phyloP scores from a whole-genome alignment of 495 filamentous ascomycete species.

The Mytilinidion resinicola region DNA sequence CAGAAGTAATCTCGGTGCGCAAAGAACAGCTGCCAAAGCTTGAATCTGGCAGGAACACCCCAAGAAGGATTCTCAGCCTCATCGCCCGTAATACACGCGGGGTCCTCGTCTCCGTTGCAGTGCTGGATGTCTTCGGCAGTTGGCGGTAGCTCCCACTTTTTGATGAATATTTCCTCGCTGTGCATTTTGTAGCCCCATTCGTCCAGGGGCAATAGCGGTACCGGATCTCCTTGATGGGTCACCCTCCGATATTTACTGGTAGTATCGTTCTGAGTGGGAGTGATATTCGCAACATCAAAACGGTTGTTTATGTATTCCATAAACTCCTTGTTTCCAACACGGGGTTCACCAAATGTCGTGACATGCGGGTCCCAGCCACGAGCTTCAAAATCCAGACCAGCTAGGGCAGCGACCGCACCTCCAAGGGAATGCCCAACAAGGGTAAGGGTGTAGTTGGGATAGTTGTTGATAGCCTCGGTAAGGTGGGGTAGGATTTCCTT shows the following conservation, averaged over 20 bases:
- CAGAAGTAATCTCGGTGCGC: constrained; percentile 97
- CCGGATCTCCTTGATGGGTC: constrained; percentile 80
- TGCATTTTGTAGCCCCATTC: constrained; percentile 88
- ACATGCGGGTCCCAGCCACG: constrained; percentile 65
- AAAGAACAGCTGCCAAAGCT: constrained; percentile 87
- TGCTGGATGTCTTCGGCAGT: constrained; percentile 56
- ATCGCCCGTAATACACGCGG: constrained; percentile 58
- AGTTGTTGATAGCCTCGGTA: constrained; percentile 43
- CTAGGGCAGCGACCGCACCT: constrained; percentile 84
- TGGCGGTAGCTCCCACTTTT: constrained; percentile 61
- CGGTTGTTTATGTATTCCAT: constrained; percentile 58
- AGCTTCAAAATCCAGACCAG: constrained; percentile 65
- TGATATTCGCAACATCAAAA: constrained; percentile 48
- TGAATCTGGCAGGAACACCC: constrained; percentile 56
- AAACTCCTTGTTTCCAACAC: constrained; percentile 70
- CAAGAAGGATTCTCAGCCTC: constrained; percentile 23
- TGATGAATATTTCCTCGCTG: constrained; percentile 80
- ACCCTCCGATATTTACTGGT: constrained; percentile 60
- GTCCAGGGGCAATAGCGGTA: constrained; percentile 75
- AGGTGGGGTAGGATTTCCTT: constrained; percentile 56
- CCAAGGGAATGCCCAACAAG: constrained; percentile 89
- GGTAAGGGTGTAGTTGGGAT: constrained; percentile 66
- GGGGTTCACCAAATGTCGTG: constrained; percentile 91
- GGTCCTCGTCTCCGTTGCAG: constrained; percentile 67
- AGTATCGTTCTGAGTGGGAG: constrained; percentile 24